A percentile compares a stretch with the other conserved stretches of the same genome.
Conservation (phyloP, 352 stramenopile species). For the Phytophthora multivora region DNA sequence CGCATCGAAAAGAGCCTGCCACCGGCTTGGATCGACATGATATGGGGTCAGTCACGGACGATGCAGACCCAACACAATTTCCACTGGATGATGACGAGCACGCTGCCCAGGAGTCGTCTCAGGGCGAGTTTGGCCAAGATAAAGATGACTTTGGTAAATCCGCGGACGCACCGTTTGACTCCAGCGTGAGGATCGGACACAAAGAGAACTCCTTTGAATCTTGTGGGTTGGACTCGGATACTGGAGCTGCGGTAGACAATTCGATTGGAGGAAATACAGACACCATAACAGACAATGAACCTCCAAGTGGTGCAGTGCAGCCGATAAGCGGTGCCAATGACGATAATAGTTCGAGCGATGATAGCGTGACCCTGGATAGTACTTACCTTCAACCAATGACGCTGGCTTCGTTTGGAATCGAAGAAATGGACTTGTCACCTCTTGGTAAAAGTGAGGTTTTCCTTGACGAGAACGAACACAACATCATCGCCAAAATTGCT, state of each 20-base stretch:
- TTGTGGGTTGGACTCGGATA: too few species aligned
- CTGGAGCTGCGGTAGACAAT: too few species aligned
- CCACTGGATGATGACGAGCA: background rate
- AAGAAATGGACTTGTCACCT: conserved; percentile 50
- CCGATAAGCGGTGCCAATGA: background rate
- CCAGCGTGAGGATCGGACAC: background rate
- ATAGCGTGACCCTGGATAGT: conserved; percentile 2
- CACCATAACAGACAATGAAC: too few species aligned
- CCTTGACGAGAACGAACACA: background rate
- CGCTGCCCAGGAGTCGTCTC: background rate
- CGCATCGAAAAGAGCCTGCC: background rate
- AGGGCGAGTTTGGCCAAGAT: too few species aligned
- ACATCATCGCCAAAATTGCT: background rate
- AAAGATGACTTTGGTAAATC: background rate
- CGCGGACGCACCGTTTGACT: background rate
- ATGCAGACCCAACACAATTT: background rate
- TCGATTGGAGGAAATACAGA: too few species aligned
- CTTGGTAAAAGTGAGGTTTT: conserved; percentile 2
- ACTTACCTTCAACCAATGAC: conserved; percentile 41
- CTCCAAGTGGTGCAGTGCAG: background rate
- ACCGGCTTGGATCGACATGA: background rate
- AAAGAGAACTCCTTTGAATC: background rate
- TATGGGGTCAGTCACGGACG: background rate
- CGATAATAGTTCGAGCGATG: background rate
- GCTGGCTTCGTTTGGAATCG: conserved; percentile 47